Percentiles rank a stretch among this genome's conserved stretches.
phyloP scores from a whole-genome alignment of 352 stramenopile species.

The Phytophthora ohioensis region DNA sequence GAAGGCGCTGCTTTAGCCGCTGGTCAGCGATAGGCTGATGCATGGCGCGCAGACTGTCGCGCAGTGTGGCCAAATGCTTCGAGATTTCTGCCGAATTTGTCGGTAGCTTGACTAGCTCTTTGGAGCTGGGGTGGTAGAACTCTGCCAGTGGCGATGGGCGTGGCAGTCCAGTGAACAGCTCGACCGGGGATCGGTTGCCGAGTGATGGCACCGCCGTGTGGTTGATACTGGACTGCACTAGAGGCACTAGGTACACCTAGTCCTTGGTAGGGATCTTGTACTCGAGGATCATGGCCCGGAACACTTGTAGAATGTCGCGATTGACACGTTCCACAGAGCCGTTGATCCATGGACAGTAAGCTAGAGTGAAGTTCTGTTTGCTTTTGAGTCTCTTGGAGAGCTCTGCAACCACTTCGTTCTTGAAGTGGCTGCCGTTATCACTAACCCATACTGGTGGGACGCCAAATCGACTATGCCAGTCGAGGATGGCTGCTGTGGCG shows the following conservation, averaged over 20 bases:
- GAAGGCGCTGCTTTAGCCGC: background rate
- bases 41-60: background rate
- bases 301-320: slow-evolving; percentile 41
- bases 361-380: slow-evolving; percentile 35
- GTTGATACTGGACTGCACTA: slow-evolving; percentile 44
- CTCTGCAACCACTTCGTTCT: slow-evolving; percentile 7
- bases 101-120: background rate
- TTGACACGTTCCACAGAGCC: slow-evolving; percentile 40
- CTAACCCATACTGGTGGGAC: slow-evolving; percentile 1
- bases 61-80: background rate
- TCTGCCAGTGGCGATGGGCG: background rate
- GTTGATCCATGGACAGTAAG: slow-evolving; percentile 47
- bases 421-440: slow-evolving; percentile 8
- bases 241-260: slow-evolving; percentile 21
- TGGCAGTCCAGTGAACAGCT: slow-evolving; percentile 28
- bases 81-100: background rate
- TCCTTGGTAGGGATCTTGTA: slow-evolving; percentile 26
- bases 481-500: background rate
- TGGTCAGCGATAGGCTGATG: background rate
- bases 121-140: background rate
- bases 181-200: slow-evolving; percentile 10
- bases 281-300: slow-evolving; percentile 31
- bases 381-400: slow-evolving; percentile 27
- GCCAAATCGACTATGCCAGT: slow-evolving; percentile 15
- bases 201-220: slow-evolving; percentile 39